Percentiles rank a stretch among this genome's conserved stretches.
Evolutionary conservation across 2,329 filamentous ascomycete species (phyloP).

Genomic region (Trichoderma simmonsii): DNA sequence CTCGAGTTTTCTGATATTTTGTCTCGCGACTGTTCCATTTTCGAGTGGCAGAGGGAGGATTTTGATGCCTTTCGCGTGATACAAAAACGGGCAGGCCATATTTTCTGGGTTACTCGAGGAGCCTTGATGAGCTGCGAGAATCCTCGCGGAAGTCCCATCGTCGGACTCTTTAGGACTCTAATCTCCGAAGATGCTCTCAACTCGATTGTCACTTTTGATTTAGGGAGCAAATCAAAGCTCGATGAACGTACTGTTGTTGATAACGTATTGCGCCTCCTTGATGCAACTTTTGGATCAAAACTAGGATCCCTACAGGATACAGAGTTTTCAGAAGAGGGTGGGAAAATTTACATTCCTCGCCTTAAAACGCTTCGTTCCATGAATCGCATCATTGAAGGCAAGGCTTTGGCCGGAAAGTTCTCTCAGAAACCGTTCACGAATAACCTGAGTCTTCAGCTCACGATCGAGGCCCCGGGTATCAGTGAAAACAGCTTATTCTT

Average conservation of each 20-base stretch:
- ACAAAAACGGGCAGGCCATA: conserved; percentile 33
- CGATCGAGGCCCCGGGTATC: conserved; percentile 28
- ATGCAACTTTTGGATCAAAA: conserved; percentile 24
- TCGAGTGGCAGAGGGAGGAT: conserved; percentile 36
- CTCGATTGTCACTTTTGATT: conserved; percentile 43
- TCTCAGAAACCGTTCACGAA: conserved; percentile 24
- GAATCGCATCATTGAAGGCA: conserved; percentile 45
- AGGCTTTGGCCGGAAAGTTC: conserved; percentile 11
- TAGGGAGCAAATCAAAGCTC: conserved; percentile 28
- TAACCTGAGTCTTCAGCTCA: conserved; percentile 23
- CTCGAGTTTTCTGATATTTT: conserved; percentile 39
- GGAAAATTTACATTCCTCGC: conserved; percentile 43
- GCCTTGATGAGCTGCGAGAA: conserved; percentile 36
- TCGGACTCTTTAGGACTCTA: conserved; percentile 47
- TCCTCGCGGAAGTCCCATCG: conserved; percentile 39
- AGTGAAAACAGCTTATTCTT: conserved; percentile 28
- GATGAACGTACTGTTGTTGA: conserved; percentile 16
- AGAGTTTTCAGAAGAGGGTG: conserved; percentile 42
- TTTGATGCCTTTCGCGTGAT: conserved; percentile 44
- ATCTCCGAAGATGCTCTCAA: conserved; percentile 48
- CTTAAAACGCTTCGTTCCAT: conserved; percentile 39
- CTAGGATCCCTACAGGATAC: conserved; percentile 31
- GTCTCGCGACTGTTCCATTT: conserved; percentile 30
- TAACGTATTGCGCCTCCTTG: conserved; percentile 29
- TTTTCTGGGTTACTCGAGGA: conserved; percentile 49